These are phyloP conservation scores for Fusarium sp. DNA, from an alignment of 2,329 filamentous ascomycete genomes.

Conservation along the genomic window DNA sequence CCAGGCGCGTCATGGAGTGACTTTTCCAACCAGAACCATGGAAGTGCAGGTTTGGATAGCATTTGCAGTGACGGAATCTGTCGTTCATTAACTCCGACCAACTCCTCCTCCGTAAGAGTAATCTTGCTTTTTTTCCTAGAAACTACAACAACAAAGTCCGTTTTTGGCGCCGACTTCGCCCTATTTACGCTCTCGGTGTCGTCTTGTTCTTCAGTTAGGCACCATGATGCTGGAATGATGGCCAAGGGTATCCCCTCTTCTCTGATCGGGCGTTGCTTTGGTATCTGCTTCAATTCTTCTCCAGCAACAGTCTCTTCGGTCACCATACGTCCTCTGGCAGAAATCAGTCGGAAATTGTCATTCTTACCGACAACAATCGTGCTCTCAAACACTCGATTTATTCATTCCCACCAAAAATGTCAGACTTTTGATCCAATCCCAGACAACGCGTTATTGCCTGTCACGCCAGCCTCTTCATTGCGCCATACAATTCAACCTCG, in stretches of 20 bases:
- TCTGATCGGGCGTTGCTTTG: slow-evolving; percentile 49
- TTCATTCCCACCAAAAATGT: slow-evolving; percentile 16
- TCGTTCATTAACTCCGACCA: slow-evolving; percentile 27
- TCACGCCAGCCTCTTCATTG: background rate
- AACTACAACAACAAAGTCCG: background rate
- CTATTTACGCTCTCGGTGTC: slow-evolving; percentile 25
- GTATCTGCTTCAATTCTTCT: slow-evolving; percentile 40
- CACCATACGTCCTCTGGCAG: slow-evolving; percentile 23
- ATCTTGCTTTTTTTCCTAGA: slow-evolving; percentile 3
- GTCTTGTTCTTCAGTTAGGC: slow-evolving; percentile 39
- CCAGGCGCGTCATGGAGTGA: slow-evolving; percentile 52
- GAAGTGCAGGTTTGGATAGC: slow-evolving; percentile 25
- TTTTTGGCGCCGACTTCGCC: background rate
- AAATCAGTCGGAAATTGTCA: slow-evolving; percentile 17
- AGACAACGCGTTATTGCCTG: slow-evolving; percentile 1
- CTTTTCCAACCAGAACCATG: slow-evolving; percentile 40
- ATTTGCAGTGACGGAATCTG: slow-evolving; percentile 29
- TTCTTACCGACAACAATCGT: slow-evolving; percentile 7
- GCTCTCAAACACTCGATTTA: slow-evolving; percentile 4
- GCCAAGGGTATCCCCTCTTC: slow-evolving; percentile 51
- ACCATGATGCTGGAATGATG: slow-evolving; percentile 54
- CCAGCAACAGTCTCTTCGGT: slow-evolving; percentile 34
- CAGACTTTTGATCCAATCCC: slow-evolving; percentile 1
- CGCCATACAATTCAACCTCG: background rate
- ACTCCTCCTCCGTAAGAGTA: slow-evolving; percentile 10